Base-by-base conservation (phyloP, 208 protist species). In the Borovskyia barvae region DNA sequence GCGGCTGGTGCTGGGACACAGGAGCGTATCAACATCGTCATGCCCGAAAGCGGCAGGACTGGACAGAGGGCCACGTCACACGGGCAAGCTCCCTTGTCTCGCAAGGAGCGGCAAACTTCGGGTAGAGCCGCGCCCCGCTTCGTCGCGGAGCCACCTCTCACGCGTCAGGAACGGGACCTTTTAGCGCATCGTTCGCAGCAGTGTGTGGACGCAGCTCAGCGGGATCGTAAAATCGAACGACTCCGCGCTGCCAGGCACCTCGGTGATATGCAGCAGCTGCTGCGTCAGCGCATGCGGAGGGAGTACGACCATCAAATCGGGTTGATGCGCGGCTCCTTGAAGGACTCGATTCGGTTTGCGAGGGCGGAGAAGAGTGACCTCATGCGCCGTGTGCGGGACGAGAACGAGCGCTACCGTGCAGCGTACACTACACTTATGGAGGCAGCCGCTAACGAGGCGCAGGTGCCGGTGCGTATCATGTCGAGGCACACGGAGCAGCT, bases 171-270 rank as follows among this genome's bases (percentile, higher is more conserved):
- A 45, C 59, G 63, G 11, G 68, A 70, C n/a, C 40, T 87, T 8
- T 47, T 87, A 8, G 58, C 72, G 1, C 65, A 66, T 20, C 78
- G 86, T 30, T 81, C 85, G 20, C 74, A 80, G 62, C 46, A 64
- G 41, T 65, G 66, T 37, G 72, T 87, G 33, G 74, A 90, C 51
- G 62, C 70, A 24, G 73, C 54, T 0, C 80, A 65, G 35, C 71
- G 89, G 1, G 85, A 95, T 51, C 60, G 71, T 43, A 95, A 95
- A 53, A 92, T 92, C 43, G 85, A 88, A 48, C 75, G 82, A 11
- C 77, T 95, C 29, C 80, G 82, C 14, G 77, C 85, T 1, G 61
- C 78, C 3, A 77, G 84, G 12, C 85, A 91, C 53, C 71, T 92
- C 17, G 81, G 75, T 41, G 75, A 90, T 36, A 53, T 84, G 43